Percentiles rank a stretch among this genome's conserved stretches.
Evolutionary conservation across 2,329 filamentous ascomycete species (phyloP).

Genomic region (Bipolaris sorokiniana): DNA sequence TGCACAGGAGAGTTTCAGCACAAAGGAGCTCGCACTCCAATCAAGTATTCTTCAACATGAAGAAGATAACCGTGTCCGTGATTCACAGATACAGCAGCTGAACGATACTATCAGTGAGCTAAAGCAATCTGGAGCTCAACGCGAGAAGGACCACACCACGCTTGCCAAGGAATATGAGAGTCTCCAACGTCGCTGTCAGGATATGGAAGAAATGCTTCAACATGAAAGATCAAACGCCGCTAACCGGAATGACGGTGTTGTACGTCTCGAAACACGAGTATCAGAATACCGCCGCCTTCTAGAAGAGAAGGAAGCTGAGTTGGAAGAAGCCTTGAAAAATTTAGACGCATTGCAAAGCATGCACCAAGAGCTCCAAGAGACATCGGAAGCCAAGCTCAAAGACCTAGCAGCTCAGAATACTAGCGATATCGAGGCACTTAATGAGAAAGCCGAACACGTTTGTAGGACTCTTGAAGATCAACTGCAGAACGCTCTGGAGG

Average conservation of each 20-base stretch:
- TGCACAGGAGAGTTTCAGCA: slow-evolving; percentile 30
- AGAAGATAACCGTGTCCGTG: slow-evolving; percentile 19
- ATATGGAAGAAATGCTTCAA: slow-evolving; percentile 33
- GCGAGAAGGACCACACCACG: slow-evolving; percentile 15
- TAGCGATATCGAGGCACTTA: slow-evolving; percentile 22
- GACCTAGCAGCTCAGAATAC: slow-evolving; percentile 26
- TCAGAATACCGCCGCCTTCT: slow-evolving; percentile 28
- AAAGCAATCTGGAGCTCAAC: slow-evolving; percentile 14
- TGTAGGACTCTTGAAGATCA: slow-evolving; percentile 23
- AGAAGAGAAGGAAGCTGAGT: slow-evolving; percentile 23
- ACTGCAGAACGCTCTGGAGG: slow-evolving; percentile 22
- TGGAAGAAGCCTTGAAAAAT: slow-evolving; percentile 20
- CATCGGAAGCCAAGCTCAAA: slow-evolving; percentile 26
- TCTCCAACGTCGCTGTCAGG: slow-evolving; percentile 35
- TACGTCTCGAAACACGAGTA: slow-evolving; percentile 26
- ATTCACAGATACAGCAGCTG: slow-evolving; percentile 17
- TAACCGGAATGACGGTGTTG: slow-evolving; percentile 30
- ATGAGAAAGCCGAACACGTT: slow-evolving; percentile 21
- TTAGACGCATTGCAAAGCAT: slow-evolving; percentile 26
- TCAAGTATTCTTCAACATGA: slow-evolving; percentile 29
- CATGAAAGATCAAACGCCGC: slow-evolving; percentile 21
- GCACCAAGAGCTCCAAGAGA: slow-evolving; percentile 27
- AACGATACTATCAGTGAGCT: slow-evolving; percentile 12
- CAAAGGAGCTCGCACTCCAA: slow-evolving; percentile 48
- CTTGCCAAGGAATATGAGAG: slow-evolving; percentile 38